Percentiles rank a stretch among this genome's conserved stretches.
phyloP scores from a whole-genome alignment of 306 rosid genomes.

The Chamaecrista fasciculata region DNA sequence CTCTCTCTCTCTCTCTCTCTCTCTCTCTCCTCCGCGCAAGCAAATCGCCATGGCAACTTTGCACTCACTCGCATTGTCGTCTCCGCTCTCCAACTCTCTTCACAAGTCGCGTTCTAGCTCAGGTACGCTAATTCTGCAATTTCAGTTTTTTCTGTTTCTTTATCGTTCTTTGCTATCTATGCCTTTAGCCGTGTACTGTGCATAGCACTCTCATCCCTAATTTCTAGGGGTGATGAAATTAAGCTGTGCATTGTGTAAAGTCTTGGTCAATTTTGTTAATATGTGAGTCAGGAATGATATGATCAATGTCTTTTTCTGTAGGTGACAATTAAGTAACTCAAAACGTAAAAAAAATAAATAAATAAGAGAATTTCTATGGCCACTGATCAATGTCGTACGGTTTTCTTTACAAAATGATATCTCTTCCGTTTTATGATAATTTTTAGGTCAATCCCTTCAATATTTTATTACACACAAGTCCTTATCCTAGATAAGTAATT shows the following conservation, averaged over 20 bases:
- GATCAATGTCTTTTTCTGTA: too few relatives aligned
- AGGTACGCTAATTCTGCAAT: slow-evolving; percentile 37
- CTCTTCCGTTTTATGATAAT: not conserved
- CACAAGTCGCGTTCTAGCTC: slow-evolving; percentile 55
- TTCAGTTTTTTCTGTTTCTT: not conserved
- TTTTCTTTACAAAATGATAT: not conserved
- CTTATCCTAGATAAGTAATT: too few relatives aligned
- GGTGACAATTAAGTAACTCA: not conserved
- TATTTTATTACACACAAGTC: too few relatives aligned
- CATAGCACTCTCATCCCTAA: too few relatives aligned
- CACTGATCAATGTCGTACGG: not conserved
- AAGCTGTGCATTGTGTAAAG: not conserved
- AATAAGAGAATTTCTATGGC: not conserved
- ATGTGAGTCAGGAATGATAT: not conserved
- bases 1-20: not conserved
- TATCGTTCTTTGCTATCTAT: not conserved
- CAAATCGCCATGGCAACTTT: slow-evolving; percentile 76
- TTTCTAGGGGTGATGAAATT: not conserved
- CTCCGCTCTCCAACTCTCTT: slow-evolving; percentile 55
- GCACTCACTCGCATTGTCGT: slow-evolving; percentile 68
- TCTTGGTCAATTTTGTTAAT: not conserved
- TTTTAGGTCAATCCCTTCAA: too few relatives aligned
- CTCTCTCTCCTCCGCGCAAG: too few relatives aligned
- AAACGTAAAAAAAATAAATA: too few relatives aligned
- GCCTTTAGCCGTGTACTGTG: too few relatives aligned